These are phyloP conservation scores for Chlorella ohadii DNA, from an alignment of 139 green algal species.

Conservation along the genomic window DNA sequence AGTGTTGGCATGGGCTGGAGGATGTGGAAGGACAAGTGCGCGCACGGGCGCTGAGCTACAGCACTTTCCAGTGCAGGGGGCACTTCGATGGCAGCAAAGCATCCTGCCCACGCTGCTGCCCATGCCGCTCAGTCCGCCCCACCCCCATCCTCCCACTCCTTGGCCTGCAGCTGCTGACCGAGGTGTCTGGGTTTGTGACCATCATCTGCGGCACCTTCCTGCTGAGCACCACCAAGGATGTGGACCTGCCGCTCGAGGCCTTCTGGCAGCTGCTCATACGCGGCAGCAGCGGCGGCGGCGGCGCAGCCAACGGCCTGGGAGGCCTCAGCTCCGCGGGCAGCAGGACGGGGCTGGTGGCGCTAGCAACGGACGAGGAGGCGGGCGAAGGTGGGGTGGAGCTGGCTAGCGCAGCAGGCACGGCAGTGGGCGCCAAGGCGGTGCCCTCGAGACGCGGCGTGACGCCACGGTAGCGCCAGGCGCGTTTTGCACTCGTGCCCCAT, in stretches of 20 bases:
- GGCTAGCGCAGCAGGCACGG: neutral
- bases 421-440: too few relatives aligned
- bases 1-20: too few relatives aligned
- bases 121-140: too few relatives aligned
- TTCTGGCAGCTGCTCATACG: constrained; percentile 15
- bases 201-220: constrained; percentile 95
- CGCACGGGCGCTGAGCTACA: too few relatives aligned
- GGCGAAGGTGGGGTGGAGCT: constrained; percentile 7
- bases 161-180: constrained; percentile 70
- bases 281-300: neutral
- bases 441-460: too few relatives aligned
- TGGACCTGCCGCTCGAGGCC: constrained; percentile 58
- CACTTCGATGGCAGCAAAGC: too few relatives aligned
- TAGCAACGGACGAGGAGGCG: neutral
- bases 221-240: constrained; percentile 90
- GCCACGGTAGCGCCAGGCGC: too few relatives aligned
- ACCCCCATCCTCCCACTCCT: neutral
- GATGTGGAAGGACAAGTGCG: too few relatives aligned
- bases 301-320: neutral
- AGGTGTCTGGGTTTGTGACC: constrained; percentile 93
- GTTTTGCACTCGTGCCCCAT: neutral
- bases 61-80: too few relatives aligned
- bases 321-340: neutral
- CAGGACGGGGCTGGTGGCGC: neutral
- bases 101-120: neutral